phyloP scores from a whole-genome alignment of 2,329 filamentous ascomycete species.

The Colletotrichum lindemuthianum region DNA sequence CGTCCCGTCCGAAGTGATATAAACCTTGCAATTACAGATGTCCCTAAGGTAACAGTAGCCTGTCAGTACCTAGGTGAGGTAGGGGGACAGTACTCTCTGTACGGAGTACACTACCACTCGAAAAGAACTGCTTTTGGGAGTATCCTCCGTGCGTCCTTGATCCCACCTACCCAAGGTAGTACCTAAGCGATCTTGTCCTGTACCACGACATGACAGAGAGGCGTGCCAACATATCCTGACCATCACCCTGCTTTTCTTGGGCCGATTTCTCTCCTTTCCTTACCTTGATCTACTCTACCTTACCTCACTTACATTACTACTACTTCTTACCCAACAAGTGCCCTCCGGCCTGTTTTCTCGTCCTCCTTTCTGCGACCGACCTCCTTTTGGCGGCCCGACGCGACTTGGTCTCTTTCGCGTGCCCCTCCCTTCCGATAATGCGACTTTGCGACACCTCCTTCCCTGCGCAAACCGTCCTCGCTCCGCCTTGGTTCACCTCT shows the following conservation, averaged over 20 bases:
- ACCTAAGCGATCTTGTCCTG: too few relatives aligned
- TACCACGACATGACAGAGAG: conserved; percentile 7
- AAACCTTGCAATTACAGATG: conserved; percentile 2
- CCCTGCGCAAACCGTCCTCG: conserved; percentile 8
- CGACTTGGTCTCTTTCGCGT: conserved; percentile 17
- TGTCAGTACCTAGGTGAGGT: background rate
- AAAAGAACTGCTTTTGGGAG: background rate
- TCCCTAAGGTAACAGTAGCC: background rate
- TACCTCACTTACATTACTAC: too few relatives aligned
- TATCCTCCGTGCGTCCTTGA: conserved; percentile 10
- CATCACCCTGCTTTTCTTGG: conserved; percentile 26
- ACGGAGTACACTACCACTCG: background rate
- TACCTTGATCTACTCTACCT: too few relatives aligned
- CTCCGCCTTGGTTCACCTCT: conserved; percentile 15
- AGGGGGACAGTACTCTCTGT: too few relatives aligned
- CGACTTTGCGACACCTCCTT: conserved; percentile 30
- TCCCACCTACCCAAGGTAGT: too few relatives aligned
- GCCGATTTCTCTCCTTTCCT: conserved; percentile 14
- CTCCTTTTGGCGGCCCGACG: conserved; percentile 1
- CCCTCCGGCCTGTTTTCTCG: background rate
- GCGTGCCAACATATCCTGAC: conserved; percentile 29
- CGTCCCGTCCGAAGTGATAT: conserved; percentile 1
- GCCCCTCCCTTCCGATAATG: conserved; percentile 31
- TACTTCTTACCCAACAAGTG: too few relatives aligned
- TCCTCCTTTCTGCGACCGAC: background rate